Conservation (phyloP, 2,329 filamentous ascomycete genomes). For the Diaporthe australafricana region DNA sequence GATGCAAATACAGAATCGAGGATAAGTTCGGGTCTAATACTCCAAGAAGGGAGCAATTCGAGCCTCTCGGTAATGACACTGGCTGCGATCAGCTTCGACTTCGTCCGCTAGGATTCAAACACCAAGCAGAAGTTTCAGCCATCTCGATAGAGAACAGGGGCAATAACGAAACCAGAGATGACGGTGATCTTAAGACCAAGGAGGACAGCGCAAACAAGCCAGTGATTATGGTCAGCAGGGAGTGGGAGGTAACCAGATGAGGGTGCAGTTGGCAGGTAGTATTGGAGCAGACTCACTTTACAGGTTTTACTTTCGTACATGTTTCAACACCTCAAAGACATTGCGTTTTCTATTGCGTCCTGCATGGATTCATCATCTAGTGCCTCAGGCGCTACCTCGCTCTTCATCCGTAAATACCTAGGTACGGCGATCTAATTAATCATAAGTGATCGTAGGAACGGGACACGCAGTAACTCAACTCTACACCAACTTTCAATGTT, state of each 20-base stretch:
- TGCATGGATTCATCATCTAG: neutral
- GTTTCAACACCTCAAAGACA: neutral
- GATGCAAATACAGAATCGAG: neutral
- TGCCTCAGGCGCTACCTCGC: neutral
- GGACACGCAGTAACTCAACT: too few species aligned
- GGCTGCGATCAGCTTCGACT: constrained; percentile 5
- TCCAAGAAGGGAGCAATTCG: constrained; percentile 1
- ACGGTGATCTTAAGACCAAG: neutral
- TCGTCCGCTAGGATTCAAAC: neutral
- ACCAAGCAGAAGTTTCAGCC: constrained; percentile 3
- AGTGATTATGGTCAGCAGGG: constrained; percentile 6
- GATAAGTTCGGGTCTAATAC: neutral
- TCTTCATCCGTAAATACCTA: neutral
- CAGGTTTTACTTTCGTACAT: neutral
- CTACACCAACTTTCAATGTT: too few species aligned
- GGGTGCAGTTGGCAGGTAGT: neutral
- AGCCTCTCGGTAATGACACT: constrained; percentile 4
- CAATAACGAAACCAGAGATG: neutral
- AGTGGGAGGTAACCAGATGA: constrained; percentile 18
- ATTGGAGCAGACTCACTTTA: neutral
- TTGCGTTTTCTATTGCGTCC: neutral
- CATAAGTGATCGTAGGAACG: too few species aligned
- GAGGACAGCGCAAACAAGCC: neutral
- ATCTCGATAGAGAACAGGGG: neutral
- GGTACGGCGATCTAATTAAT: too few species aligned